Conservation (phyloP, 257 asterid species). For the Ilex aquifolium region DNA sequence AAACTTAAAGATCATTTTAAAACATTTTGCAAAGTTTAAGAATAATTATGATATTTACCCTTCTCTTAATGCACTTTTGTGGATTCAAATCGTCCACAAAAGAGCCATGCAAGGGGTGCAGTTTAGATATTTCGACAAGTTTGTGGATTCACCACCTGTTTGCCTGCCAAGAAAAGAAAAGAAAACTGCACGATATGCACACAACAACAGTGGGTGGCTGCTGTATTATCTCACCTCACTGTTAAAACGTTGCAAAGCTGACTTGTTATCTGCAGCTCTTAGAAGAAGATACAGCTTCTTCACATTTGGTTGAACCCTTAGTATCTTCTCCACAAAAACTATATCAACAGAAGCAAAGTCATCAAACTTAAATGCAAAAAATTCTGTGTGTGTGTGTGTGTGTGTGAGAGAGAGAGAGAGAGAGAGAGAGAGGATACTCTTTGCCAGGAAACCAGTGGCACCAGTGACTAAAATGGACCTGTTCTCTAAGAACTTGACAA, state of each 20-base stretch:
- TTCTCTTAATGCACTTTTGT: no score
- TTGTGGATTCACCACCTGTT: no score
- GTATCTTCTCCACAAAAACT: constrained; percentile 80
- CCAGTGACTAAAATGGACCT: constrained; percentile 65
- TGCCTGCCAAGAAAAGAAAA: background rate
- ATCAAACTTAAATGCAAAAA: background rate
- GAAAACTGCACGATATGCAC: background rate
- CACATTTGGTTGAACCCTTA: constrained; percentile 80
- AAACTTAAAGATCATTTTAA: no score
- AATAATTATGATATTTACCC: no score
- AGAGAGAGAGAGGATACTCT: constrained; percentile 37
- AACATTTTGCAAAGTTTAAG: no score
- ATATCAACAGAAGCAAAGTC: constrained; percentile 17
- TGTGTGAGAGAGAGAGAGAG: constrained; percentile 5
- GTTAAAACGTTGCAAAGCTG: constrained; percentile 66
- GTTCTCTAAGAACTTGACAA: constrained; percentile 47
- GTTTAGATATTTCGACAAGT: no score
- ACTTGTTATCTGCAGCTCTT: constrained; percentile 61
- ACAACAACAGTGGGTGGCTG: background rate
- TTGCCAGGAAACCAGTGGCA: constrained; percentile 84
- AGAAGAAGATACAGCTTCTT: constrained; percentile 77
- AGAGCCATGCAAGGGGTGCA: no score
- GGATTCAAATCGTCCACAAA: no score
- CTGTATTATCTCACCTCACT: constrained; percentile 39
- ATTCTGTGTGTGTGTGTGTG: no score